Percentiles rank a stretch among this genome's conserved stretches.
These are phyloP conservation scores for Solanum chacoense DNA, from an alignment of 305 asterid species.

Conservation along the genomic window DNA sequence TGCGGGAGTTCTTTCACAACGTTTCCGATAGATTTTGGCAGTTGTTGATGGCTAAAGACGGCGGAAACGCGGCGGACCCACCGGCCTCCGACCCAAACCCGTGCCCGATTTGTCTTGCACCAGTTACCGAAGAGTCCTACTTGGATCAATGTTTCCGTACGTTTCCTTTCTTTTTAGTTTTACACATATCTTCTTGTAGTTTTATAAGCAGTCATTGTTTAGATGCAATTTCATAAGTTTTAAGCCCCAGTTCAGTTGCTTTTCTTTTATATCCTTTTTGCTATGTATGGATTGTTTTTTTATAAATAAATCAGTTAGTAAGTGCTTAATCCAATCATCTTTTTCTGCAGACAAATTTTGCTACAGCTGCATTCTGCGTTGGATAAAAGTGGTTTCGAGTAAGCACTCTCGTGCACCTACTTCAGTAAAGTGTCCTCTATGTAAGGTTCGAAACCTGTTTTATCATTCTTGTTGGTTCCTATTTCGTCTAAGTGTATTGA, in stretches of 20 bases:
- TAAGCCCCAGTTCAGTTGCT: background rate
- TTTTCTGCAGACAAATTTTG: constrained; percentile 64
- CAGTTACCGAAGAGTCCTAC: constrained; percentile 39
- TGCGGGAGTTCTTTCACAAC: background rate
- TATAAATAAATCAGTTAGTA: background rate
- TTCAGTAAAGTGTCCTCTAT: constrained; percentile 57
- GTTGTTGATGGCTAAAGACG: constrained; percentile 24
- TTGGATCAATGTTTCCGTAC: constrained; percentile 68
- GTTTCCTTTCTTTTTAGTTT: constrained; percentile 3
- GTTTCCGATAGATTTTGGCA: background rate
- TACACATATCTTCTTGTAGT: background rate
- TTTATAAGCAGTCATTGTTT: background rate
- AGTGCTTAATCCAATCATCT: background rate
- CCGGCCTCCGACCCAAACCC: constrained; percentile 25
- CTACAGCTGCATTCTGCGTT: constrained; percentile 53
- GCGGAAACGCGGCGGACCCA: constrained; percentile 1
- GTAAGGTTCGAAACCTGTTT: constrained; percentile 46
- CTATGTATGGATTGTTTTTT: background rate
- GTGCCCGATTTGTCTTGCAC: constrained; percentile 56
- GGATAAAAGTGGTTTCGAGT: constrained; percentile 45
- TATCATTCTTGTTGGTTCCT: background rate
- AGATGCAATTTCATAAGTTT: background rate
- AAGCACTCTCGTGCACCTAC: constrained; percentile 26
- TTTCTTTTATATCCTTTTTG: background rate
- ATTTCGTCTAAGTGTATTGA: background rate